phyloP scores from a whole-genome alignment of 179 eudicot genomes.

The Pouteria campechiana region DNA sequence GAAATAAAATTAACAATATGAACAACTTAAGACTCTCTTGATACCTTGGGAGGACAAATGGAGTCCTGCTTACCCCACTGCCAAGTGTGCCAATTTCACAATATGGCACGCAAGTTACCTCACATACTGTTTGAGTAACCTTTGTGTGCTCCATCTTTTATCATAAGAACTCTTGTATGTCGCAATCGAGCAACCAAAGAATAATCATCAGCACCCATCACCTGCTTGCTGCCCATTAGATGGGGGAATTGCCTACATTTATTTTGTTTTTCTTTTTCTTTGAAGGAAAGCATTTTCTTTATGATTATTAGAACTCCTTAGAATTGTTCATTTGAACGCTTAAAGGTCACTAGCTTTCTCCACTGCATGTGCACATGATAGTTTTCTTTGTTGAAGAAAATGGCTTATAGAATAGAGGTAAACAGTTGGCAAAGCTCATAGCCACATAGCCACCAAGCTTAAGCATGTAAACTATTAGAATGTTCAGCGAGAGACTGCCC shows the following conservation, averaged over 20 bases:
- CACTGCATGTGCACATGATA: too few relatives aligned
- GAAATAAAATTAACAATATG: conserved; percentile 17
- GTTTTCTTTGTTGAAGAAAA: too few relatives aligned
- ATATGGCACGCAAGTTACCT: conserved; percentile 65
- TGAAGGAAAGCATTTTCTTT: conserved; percentile 21
- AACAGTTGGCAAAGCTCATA: too few relatives aligned
- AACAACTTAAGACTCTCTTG: conserved; percentile 6
- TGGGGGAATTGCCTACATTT: too few relatives aligned
- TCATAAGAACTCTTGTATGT: conserved; percentile 52
- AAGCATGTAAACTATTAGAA: too few relatives aligned
- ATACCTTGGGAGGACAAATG: conserved; percentile 4
- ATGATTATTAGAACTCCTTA: too few relatives aligned
- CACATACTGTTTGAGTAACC: conserved; percentile 60
- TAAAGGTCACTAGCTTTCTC: too few relatives aligned
- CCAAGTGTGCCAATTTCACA: conserved; percentile 19
- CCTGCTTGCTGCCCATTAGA: conserved; percentile 45
- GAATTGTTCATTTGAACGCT: too few relatives aligned
- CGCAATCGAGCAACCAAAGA: conserved; percentile 50
- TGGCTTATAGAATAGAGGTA: too few relatives aligned
- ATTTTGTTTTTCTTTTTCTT: too few relatives aligned
- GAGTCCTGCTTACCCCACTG: conserved; percentile 18
- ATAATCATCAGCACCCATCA: conserved; percentile 58
- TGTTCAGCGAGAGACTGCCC: too few relatives aligned
- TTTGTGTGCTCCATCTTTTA: conserved; percentile 65
- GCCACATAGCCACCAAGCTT: too few relatives aligned